Base-by-base conservation (phyloP, 805 yeast genomes). In the Nakazawaea holstii region DNA sequence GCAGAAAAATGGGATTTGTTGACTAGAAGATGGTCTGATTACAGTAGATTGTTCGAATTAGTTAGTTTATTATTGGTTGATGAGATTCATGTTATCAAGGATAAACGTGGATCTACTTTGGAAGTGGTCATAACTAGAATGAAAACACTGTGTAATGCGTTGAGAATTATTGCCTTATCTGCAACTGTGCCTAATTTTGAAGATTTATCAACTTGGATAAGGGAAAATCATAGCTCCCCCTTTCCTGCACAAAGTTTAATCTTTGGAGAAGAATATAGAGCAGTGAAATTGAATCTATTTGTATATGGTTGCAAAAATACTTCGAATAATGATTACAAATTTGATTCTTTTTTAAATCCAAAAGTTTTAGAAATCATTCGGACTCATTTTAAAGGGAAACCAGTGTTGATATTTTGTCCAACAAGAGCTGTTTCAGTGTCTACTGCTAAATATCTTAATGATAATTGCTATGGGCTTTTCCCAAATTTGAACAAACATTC, bases 1-100 rank as follows among this genome's bases (percentile, higher is more conserved):
- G 84, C 84, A 4, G 84, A 80, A 56, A 80, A 79, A 56, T 78
- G 82, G 82, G 84, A 80, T 54, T 62, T 74, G 39, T 60, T 78
- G 48, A 76, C 84, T 0, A 63, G 83, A 52, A 72, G 69, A 52
- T 71, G 79, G 78, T 54, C 61, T 2, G 79, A 76, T 52, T 69
- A 63, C 52, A 54, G 55, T 27, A 65, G 59, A 30, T 49, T 71
- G 14, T 67, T 74, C 54, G 61, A 67, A 58, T 55, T 72, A 54
- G 55, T 75, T 45, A 68, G 70, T 57, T 67, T 81, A 51, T 57
- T 81, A 38, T 52, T 73, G 35, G 53, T 66, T 24, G 80, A 76
- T 60, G 81, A 76, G 49, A 64, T 76, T 11, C 80, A 76, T 53
- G 65, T 68, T 10, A 53, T 76, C 31, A 63, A 68, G 42, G 78